Conservation (phyloP, 2,329 filamentous ascomycete genomes). For the Aspergillus fischeri region DNA sequence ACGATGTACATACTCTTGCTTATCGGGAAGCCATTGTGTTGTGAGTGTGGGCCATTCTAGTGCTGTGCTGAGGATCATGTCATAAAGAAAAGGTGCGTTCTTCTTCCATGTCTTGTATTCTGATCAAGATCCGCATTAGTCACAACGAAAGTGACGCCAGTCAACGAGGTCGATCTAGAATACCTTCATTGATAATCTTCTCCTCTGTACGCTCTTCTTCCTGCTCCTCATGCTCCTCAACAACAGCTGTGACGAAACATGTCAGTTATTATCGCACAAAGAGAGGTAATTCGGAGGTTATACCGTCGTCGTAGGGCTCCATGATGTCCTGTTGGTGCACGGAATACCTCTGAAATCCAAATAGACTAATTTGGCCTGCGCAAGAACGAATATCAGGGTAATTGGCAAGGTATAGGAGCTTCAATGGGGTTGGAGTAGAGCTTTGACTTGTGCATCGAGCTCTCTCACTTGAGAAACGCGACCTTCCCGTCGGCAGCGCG, state of each 20-base stretch:
- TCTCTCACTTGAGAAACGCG: conserved; percentile 23
- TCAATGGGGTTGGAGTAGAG: conserved; percentile 6
- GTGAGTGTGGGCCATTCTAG: conserved; percentile 97
- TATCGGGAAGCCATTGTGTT: conserved; percentile 96
- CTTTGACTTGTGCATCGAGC: conserved; percentile 14
- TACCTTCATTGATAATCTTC: conserved; percentile 91
- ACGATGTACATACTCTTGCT: conserved; percentile 60
- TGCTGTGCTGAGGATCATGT: conserved; percentile 92
- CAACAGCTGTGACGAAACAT: conserved; percentile 21
- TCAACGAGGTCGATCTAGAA: neutral
- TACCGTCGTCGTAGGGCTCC: conserved; percentile 36
- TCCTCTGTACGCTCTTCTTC: conserved; percentile 75
- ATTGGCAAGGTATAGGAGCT: neutral
- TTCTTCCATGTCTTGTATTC: conserved; percentile 99
- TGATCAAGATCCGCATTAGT: conserved; percentile 31
- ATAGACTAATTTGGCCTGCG: neutral
- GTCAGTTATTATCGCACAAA: conserved; percentile 18
- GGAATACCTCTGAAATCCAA: neutral
- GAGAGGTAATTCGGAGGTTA: conserved; percentile 9
- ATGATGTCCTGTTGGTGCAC: conserved; percentile 16
- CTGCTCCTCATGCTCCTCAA: conserved; percentile 45
- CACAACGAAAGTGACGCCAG: neutral
- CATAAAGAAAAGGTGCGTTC: conserved; percentile 96
- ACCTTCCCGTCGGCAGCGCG: conserved; percentile 25
- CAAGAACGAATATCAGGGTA: conserved; percentile 5